Evolutionary conservation across 176 grass and related monocot species (phyloP).

Genomic region (Pontederia crassipes): DNA sequence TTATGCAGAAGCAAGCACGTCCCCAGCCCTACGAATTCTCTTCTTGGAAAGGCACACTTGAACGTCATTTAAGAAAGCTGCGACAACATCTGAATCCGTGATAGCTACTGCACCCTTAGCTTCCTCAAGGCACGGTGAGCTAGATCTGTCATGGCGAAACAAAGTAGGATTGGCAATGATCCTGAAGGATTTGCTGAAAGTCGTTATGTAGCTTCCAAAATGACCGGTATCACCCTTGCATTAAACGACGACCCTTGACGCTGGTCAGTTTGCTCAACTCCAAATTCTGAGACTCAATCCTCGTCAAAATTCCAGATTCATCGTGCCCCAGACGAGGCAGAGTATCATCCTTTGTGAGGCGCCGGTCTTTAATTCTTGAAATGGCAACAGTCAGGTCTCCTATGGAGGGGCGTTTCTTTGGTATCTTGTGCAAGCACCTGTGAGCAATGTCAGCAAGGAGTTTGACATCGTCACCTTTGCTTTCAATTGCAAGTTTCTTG

Average conservation of each 20-base stretch:
- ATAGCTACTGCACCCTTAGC: no score
- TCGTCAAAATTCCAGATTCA: conserved; percentile 44
- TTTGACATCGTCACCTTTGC: conserved; percentile 47
- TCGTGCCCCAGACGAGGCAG: conserved; percentile 30
- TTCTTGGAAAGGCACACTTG: no score
- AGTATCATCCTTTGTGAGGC: conserved; percentile 32
- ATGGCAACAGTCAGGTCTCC: conserved; percentile 60
- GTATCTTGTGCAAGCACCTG: conserved; percentile 67
- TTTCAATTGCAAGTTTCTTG: conserved; percentile 39
- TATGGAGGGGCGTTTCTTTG: conserved; percentile 74
- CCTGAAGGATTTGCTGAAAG: no score
- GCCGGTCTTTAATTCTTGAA: conserved; percentile 53
- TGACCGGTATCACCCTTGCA: no score
- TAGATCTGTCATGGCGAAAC: no score
- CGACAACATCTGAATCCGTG: no score
- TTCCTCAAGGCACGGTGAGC: no score
- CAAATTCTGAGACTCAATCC: conserved; percentile 69
- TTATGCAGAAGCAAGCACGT: no score
- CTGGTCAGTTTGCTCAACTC: conserved; percentile 66
- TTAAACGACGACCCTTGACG: conserved; percentile 16
- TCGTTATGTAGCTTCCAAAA: no score
- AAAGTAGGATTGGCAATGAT: no score
- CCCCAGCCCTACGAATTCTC: no score
- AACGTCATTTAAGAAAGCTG: no score
- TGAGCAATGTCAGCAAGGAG: conserved; percentile 77